A percentile compares a stretch with the other conserved stretches of the same genome.
Conservation (phyloP, 306 rosid genomes). For the Prunus davidiana region DNA sequence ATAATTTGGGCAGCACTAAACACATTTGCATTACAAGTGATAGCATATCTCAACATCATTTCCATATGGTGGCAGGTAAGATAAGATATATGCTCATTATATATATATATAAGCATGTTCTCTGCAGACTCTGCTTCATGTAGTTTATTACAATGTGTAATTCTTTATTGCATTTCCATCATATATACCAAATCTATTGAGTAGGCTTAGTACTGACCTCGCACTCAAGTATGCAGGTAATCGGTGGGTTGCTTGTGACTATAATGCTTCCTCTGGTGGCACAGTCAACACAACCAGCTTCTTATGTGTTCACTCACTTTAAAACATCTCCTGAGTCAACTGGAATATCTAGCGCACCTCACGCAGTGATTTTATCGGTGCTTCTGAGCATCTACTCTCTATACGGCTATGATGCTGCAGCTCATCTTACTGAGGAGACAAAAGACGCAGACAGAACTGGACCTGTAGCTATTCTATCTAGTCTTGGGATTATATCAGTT, state of each 20-base stretch:
- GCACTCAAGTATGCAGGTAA: neutral
- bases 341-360: conserved; percentile 20
- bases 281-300: conserved; percentile 15
- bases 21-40: conserved; percentile 19
- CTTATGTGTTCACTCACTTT: conserved; percentile 16
- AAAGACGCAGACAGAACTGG: neutral
- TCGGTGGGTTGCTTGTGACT: conserved; percentile 21
- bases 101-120: too few species aligned
- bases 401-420: conserved; percentile 26
- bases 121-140: neutral
- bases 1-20: conserved; percentile 26
- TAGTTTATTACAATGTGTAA: too few species aligned
- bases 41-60: conserved; percentile 21
- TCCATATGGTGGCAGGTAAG: conserved; percentile 32
- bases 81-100: neutral
- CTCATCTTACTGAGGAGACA: conserved; percentile 30
- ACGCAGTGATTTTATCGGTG: conserved; percentile 21
- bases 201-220: neutral
- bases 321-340: conserved; percentile 1
- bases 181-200: too few species aligned
- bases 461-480: too few species aligned
- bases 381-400: conserved; percentile 17
- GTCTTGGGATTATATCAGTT: too few species aligned
- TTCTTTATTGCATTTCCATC: too few species aligned
- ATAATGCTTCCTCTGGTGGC: conserved; percentile 23